These are phyloP conservation scores for Rhodotorula sphaerocarpa DNA, from an alignment of 768 basidiomycete species.

Conservation along the genomic window DNA sequence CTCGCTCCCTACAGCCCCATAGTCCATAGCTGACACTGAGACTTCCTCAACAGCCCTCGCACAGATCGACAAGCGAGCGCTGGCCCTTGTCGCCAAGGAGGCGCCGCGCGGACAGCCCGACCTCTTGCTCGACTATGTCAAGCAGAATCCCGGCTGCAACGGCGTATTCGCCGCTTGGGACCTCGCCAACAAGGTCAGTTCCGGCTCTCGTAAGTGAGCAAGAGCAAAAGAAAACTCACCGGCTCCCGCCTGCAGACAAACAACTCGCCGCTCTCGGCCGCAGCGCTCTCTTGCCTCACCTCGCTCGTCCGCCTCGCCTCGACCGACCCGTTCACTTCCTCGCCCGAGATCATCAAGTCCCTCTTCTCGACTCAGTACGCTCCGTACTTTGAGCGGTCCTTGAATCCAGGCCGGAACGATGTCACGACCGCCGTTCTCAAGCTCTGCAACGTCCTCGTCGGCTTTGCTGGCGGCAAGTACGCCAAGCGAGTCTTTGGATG, in stretches of 20 bases:
- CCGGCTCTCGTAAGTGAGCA: background rate
- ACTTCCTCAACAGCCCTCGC: background rate
- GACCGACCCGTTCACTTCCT: constrained; percentile 31
- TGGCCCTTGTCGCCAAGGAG: constrained; percentile 16
- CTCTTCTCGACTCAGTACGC: constrained; percentile 26
- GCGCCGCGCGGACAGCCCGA: constrained; percentile 13
- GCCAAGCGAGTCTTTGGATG: constrained; percentile 21
- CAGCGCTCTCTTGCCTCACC: constrained; percentile 28
- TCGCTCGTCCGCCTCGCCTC: constrained; percentile 31
- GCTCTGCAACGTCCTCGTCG: constrained; percentile 30
- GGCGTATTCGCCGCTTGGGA: constrained; percentile 33
- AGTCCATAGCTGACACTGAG: background rate
- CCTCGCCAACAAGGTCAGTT: constrained; percentile 28
- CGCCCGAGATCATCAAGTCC: constrained; percentile 29
- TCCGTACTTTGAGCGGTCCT: constrained; percentile 25
- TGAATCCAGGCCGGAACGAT: constrained; percentile 35
- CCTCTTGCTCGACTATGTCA: constrained; percentile 31
- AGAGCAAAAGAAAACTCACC: background rate
- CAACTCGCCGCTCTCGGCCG: constrained; percentile 31
- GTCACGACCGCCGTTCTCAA: constrained; percentile 30
- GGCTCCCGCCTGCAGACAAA: constrained; percentile 9
- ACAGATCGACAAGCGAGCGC: constrained; percentile 29
- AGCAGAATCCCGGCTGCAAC: constrained; percentile 18
- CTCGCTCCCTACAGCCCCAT: background rate
- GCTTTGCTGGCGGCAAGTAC: constrained; percentile 27